A percentile compares a stretch with the other conserved stretches of the same genome.
Evolutionary conservation across 1,284 basidiomycete genomes (phyloP).

Genomic region (Ganoderma resinaceum): DNA sequence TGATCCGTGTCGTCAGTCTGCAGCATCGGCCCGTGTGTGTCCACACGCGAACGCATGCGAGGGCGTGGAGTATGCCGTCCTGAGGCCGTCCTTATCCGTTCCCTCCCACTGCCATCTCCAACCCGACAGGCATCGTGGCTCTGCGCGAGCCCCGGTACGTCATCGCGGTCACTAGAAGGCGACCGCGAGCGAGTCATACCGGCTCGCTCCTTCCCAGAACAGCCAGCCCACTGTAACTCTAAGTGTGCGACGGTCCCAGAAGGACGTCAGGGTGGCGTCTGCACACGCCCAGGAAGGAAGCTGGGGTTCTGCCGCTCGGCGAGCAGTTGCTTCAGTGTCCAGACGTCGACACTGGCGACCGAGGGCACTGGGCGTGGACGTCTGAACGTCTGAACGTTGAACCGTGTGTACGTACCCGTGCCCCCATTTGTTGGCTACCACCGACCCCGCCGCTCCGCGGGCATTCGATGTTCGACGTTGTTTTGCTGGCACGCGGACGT

Average conservation of each 20-base stretch:
- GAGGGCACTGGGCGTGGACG: no score
- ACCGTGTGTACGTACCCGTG: no score
- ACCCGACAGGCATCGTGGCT: not conserved
- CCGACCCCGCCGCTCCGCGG: not conserved
- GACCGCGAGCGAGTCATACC: not conserved
- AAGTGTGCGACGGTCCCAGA: not conserved
- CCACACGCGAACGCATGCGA: not conserved
- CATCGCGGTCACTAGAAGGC: not conserved
- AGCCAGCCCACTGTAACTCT: not conserved
- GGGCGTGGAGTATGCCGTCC: no score
- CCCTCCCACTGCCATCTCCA: not conserved
- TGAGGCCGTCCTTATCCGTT: not conserved
- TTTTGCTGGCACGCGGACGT: not conserved
- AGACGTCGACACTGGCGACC: no score
- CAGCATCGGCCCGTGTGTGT: not conserved
- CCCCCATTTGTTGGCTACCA: not conserved
- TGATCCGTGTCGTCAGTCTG: not conserved
- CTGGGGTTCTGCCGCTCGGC: not conserved
- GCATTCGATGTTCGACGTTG: not conserved
- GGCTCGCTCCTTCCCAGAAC: not conserved
- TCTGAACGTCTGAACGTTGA: no score
- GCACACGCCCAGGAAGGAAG: not conserved
- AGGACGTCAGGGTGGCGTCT: constrained; percentile 9
- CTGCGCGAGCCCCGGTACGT: not conserved
- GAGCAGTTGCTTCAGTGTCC: no score